Base-by-base conservation (phyloP, 2,329 filamentous ascomycete genomes). In the Fusarium papillatum region DNA sequence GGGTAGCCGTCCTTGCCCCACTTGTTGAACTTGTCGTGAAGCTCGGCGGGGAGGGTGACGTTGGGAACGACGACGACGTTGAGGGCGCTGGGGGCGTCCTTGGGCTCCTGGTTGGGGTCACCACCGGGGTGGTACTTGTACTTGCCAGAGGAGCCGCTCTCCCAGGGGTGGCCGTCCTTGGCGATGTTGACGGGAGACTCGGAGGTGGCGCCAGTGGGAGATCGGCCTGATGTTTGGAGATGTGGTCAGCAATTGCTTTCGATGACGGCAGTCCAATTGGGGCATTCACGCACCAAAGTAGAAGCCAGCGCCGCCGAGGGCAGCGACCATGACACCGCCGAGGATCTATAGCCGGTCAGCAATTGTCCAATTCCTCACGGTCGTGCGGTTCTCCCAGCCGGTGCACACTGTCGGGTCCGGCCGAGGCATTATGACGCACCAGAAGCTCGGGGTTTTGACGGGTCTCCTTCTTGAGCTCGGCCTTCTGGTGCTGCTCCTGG, bases 1-100 rank as follows among this genome's bases (percentile, higher is more conserved):
- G 85, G 85, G 87, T 94, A 98, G 80, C 95, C 96, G 80, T 98
- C 97, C 92, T 98, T 98, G 86, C 97, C 97, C 92, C 95, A 98
- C 91, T 99, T 99, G 94, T 99, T 99, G 92, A 94, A 98, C 88
- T 94, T 94, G 81, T 99, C 97, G 88, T 99, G 97, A 77, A 98
- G 92, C 82, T 93, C 90, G 95, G 94, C 95, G 83, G 97, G 96
- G 80, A 98, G 89, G 82, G 93, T 97, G 83, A 99, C 96, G 83
- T 98, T 94, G 82, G 97, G 97, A 67, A 99, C 90, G 83, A 99
- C 93, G 80, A 98, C 96, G 77, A 94, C 94, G 90, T 99, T 98
- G 87, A 99, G 88, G 76, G 97, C 97, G 85, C 95, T 98, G 78
- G 97, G 97, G 73, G 97, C 97, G 82, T 98, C 95, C 88, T 93